phyloP scores from a whole-genome alignment of 768 basidiomycete genomes.

The Lactarius deliciosus region DNA sequence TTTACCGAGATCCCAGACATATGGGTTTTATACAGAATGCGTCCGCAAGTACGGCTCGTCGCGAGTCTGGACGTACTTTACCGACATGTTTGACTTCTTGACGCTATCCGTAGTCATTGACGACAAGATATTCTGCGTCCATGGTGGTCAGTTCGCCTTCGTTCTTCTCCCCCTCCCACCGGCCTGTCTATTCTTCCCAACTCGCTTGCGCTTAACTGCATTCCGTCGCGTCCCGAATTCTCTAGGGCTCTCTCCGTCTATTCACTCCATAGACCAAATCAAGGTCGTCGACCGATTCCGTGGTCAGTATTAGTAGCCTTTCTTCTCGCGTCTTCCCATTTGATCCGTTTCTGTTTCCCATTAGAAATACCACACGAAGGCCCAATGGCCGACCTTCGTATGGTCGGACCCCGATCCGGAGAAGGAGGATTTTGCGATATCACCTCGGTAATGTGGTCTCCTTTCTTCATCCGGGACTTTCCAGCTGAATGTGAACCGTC shows the following conservation, averaged over 20 bases:
- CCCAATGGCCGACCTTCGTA: conserved; percentile 98
- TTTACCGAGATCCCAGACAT: conserved; percentile 58
- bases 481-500: conserved; percentile 13
- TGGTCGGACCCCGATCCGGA: conserved; percentile 99
- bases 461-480: conserved; percentile 25
- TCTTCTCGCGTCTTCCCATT: background rate
- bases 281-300: conserved; percentile 98
- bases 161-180: background rate
- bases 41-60: conserved; percentile 95
- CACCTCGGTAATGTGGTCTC: conserved; percentile 68
- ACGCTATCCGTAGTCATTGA: conserved; percentile 98
- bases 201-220: conserved; percentile 11
- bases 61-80: conserved; percentile 98
- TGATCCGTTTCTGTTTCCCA: conserved; percentile 19
- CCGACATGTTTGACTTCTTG: conserved; percentile 99
- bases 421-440: conserved; percentile 99
- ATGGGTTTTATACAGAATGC: conserved; percentile 99
- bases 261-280: conserved; percentile 99
- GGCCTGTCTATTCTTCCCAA: conserved; percentile 17
- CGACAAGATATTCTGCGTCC: conserved; percentile 98
- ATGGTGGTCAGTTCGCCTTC: conserved; percentile 68
- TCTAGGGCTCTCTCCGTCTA: conserved; percentile 91
- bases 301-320: conserved; percentile 48
- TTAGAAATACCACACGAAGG: conserved; percentile 98
- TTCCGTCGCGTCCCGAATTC: background rate